Base-by-base conservation (phyloP, 2,329 filamentous ascomycete genomes). In the Colletotrichum lentis region DNA sequence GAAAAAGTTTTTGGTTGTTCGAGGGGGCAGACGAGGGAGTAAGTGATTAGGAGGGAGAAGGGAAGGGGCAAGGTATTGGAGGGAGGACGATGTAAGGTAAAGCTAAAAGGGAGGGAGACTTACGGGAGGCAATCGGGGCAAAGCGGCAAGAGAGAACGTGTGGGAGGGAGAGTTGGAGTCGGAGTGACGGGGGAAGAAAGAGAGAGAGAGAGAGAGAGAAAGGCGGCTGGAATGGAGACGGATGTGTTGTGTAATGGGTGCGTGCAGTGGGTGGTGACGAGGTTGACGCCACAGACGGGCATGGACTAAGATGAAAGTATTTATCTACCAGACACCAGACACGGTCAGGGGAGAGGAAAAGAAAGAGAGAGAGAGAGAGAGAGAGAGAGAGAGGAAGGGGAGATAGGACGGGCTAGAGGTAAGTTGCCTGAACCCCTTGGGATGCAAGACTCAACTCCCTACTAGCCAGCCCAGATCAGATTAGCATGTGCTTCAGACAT, bases 241-340 rank as follows among this genome's bases (percentile, higher is more conserved):
- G 62, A 47, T 50, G 50, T 64, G 54, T 64, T 52, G 31, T 64
- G 61, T 35, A 58, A 55, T 62, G 37, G 47, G 60, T 64, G 49
- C 46, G 60, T 64, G 49, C 46, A 35, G 31, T 39, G n/a, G 52
- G 39, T 67, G 64, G 47, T 67, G 64, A 68, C 65, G 65, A 68
- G 65, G 43, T 68, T 54, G 62, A 60, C 65, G 65, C 65, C 65
- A 68, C 65, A 64, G 41, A 60, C 43, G 53, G 53, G 46, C 47
- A 67, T 64, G 64, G 64, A 64, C 60, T 57, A 60, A 64, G 54
- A 67, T 64, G 64, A 67, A 65, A 68, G 65, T 68, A 68, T 64
- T 64, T 68, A 68, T 68, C 55, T 64, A 60, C 55, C 61, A 20
- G 50, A 56, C 27, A 55, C 31, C 11, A 20, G 52, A 39, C 35